A percentile compares a stretch with the other conserved stretches of the same genome.
Evolutionary conservation across 2,329 filamentous ascomycete genomes (phyloP).

Genomic region (Fusarium lateritium): DNA sequence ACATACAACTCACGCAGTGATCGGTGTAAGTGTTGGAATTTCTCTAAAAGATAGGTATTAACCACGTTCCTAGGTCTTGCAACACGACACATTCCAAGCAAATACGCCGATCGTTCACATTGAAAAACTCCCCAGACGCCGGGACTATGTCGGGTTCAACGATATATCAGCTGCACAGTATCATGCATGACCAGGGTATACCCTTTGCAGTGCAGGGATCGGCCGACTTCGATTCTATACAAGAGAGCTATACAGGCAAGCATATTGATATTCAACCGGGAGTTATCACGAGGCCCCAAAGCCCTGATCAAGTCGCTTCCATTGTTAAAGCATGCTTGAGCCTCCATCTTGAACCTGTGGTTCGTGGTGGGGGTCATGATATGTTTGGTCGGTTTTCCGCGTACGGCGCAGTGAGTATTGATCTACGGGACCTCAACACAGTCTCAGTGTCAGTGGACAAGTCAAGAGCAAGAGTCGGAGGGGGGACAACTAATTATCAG

Average conservation of each 20-base stretch:
- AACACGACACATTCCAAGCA: too few species aligned
- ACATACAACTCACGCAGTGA: too few species aligned
- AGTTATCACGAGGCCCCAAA: slow-evolving; percentile 2
- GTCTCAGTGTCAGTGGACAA: background rate
- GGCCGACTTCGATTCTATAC: slow-evolving; percentile 5
- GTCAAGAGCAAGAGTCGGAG: slow-evolving; percentile 7
- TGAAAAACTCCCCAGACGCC: too few species aligned
- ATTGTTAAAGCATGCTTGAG: slow-evolving; percentile 1
- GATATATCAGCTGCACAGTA: background rate
- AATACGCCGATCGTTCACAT: too few species aligned
- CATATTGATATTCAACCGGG: background rate
- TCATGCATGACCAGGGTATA: background rate
- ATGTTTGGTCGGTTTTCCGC: slow-evolving; percentile 23
- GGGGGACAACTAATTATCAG: slow-evolving; percentile 4
- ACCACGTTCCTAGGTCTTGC: too few species aligned
- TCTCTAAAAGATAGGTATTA: too few species aligned
- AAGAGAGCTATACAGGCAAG: slow-evolving; percentile 1
- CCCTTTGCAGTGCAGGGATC: slow-evolving; percentile 2
- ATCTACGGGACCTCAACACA: slow-evolving; percentile 12
- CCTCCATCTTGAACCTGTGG: slow-evolving; percentile 2
- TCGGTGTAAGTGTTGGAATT: too few species aligned
- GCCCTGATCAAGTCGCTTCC: background rate
- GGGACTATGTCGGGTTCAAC: background rate
- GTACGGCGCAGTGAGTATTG: slow-evolving; percentile 14
- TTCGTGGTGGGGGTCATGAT: slow-evolving; percentile 22